Evolutionary conservation across 805 yeast genomes (phyloP), one percentile per base, ranked within the genome.

Genomic region (Millerago galiae): DNA sequence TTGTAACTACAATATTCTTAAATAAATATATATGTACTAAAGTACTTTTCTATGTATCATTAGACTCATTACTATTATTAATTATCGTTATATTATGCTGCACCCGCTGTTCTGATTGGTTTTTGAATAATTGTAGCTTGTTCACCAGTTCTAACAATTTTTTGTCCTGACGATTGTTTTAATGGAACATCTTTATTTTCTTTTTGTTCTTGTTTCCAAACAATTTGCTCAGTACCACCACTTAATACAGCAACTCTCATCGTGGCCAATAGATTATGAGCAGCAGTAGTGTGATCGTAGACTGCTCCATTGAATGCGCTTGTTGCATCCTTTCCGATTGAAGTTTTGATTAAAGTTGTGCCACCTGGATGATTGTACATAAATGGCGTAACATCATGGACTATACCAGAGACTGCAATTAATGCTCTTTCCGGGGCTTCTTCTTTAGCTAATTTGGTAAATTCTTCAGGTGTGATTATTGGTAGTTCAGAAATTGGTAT

Each of bases 361-460:
- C 98, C 98, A 51, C 98, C 98, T 2, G 98, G 98, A 62, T 90
- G 98, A 55, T 86, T 87, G 53, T 82, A 81, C 60, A 89, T 80
- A 61, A 90, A 90, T 25, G 93, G 95, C 5, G 95, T 81, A 11
- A 91, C 84, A 59, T 90, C 97, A 62, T 91, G 97, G 21, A 90
- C 93, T 40, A 91, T 87, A 30, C 95, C 95, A 35, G 86, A 85
- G 37, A 90, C 87, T 12, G 88, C 86, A 25, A 88, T 87, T 49
- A 88, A 73, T 26, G 83, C 80, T 37, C 79, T 60, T 58, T 68
- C 61, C 65, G 76, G 63, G 62, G 77, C 60, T 48, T 71, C 70
- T 38, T 61, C 70, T 24, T 50, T 51, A 3, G 67, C 65, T 44
- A 56, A 42, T 35, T 48, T 49, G 49, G 59, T 62, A 61, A 76